Conservation (phyloP, 1,284 basidiomycete species). For the Leucoagaricus sp. region DNA sequence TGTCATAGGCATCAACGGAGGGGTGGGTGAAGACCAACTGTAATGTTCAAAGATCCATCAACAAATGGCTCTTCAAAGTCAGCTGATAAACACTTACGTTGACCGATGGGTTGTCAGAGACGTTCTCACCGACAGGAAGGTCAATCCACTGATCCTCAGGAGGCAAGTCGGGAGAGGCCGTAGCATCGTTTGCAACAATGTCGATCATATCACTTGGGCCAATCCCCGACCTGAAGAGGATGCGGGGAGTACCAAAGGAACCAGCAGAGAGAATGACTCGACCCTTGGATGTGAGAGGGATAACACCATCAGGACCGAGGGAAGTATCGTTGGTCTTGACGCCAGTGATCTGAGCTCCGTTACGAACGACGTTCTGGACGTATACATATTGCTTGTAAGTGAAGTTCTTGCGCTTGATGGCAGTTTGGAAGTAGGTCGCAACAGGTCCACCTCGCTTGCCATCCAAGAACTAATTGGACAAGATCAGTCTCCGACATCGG, state of each 20-base stretch:
- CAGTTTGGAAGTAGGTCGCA: conserved; percentile 59
- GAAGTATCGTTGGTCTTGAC: conserved; percentile 62
- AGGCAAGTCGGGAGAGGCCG: conserved; percentile 49
- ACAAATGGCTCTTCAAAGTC: neutral
- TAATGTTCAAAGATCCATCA: neutral
- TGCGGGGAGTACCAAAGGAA: conserved; percentile 55
- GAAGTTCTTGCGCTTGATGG: conserved; percentile 54
- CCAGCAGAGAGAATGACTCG: conserved; percentile 63
- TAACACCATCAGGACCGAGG: conserved; percentile 53
- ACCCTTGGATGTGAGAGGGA: conserved; percentile 56
- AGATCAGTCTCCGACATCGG: neutral
- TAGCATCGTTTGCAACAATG: conserved; percentile 47
- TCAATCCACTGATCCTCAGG: conserved; percentile 54
- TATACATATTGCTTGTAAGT: conserved; percentile 48
- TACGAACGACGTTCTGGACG: conserved; percentile 57
- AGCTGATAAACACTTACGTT: conserved; percentile 40
- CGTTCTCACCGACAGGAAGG: conserved; percentile 57
- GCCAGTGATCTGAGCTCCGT: conserved; percentile 57
- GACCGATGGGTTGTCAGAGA: conserved; percentile 61
- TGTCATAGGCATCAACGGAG: conserved; percentile 59
- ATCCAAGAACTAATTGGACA: conserved; percentile 49
- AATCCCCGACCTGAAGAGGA: conserved; percentile 66
- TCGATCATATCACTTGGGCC: conserved; percentile 62
- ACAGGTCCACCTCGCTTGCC: conserved; percentile 63
- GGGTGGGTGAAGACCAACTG: conserved; percentile 68